These are phyloP conservation scores for Rhynchosporium graminicola DNA, from an alignment of 2,329 filamentous ascomycete genomes.

Conservation along the genomic window DNA sequence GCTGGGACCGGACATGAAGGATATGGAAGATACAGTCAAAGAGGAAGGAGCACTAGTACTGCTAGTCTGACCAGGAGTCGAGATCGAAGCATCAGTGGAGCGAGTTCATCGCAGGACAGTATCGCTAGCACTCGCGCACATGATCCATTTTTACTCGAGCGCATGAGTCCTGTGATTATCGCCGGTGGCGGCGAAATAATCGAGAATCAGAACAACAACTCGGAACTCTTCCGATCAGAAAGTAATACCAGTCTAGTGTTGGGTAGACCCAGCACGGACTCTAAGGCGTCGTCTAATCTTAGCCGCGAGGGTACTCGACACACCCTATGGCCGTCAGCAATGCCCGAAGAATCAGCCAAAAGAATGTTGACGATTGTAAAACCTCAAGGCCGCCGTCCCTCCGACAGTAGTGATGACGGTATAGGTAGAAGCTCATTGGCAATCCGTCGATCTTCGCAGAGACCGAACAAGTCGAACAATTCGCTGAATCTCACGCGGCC, in stretches of 20 bases:
- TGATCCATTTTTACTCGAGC: constrained; percentile 61
- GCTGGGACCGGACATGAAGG: constrained; percentile 95
- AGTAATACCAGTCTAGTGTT: constrained; percentile 51
- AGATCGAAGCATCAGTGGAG: constrained; percentile 40
- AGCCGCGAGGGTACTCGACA: constrained; percentile 44
- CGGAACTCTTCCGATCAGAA: constrained; percentile 51
- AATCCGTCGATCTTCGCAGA: constrained; percentile 56
- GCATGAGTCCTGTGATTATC: constrained; percentile 67
- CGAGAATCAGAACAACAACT: constrained; percentile 58
- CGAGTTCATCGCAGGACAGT: constrained; percentile 54
- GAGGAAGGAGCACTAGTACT: constrained; percentile 64
- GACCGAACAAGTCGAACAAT: constrained; percentile 49
- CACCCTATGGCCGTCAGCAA: constrained; percentile 56
- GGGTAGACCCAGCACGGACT: constrained; percentile 47
- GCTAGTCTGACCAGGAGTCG: constrained; percentile 49
- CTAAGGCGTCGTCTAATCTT: constrained; percentile 41
- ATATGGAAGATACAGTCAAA: constrained; percentile 64
- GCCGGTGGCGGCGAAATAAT: constrained; percentile 60
- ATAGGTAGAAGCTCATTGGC: constrained; percentile 55
- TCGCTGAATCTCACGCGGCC: constrained; percentile 54
- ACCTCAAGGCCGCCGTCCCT: constrained; percentile 42
- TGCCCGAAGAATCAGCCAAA: constrained; percentile 44
- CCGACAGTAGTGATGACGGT: constrained; percentile 60
- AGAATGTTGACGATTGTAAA: constrained; percentile 23
- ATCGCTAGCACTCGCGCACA: constrained; percentile 46